phyloP scores from a whole-genome alignment of 2,329 filamentous ascomycete genomes.

The Coleophoma cylindrospora region DNA sequence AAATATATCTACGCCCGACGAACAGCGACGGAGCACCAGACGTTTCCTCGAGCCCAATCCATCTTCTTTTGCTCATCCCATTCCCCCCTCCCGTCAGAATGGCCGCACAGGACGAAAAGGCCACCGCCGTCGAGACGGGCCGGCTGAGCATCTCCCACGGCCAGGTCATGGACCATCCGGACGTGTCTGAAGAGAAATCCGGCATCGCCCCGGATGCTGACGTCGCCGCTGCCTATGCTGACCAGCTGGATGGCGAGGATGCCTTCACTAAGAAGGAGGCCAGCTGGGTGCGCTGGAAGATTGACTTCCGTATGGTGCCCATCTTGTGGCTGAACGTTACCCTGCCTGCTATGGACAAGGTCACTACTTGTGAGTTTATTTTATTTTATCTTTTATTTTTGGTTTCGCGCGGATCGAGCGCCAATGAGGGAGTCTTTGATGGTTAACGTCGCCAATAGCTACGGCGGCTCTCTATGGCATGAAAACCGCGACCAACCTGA shows the following conservation, averaged over 20 bases:
- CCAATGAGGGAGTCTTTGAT: neutral
- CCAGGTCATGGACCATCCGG: neutral
- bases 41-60: too few species aligned
- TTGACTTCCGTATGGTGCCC: slow-evolving; percentile 35
- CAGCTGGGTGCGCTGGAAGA: slow-evolving; percentile 31
- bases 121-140: too few species aligned
- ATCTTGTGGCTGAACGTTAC: slow-evolving; percentile 30
- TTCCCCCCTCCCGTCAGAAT: too few species aligned
- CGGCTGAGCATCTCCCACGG: too few species aligned
- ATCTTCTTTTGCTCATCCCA: too few species aligned
- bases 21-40: too few species aligned
- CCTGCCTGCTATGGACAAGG: slow-evolving; percentile 16
- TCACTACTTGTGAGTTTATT: slow-evolving; percentile 22
- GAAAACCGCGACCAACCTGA: slow-evolving; percentile 23
- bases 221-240: slow-evolving; percentile 24
- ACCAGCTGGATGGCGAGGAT: slow-evolving; percentile 21
- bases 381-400: too few species aligned
- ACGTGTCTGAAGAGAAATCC: neutral
- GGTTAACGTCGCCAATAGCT: slow-evolving; percentile 14
- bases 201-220: slow-evolving; percentile 12
- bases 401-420: neutral
- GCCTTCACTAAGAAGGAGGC: slow-evolving; percentile 20
- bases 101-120: too few species aligned
- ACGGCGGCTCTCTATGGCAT: slow-evolving; percentile 30
- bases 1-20: too few species aligned